These are phyloP conservation scores for Populus euphratica DNA, from an alignment of 345 rosid species.

Conservation along the genomic window DNA sequence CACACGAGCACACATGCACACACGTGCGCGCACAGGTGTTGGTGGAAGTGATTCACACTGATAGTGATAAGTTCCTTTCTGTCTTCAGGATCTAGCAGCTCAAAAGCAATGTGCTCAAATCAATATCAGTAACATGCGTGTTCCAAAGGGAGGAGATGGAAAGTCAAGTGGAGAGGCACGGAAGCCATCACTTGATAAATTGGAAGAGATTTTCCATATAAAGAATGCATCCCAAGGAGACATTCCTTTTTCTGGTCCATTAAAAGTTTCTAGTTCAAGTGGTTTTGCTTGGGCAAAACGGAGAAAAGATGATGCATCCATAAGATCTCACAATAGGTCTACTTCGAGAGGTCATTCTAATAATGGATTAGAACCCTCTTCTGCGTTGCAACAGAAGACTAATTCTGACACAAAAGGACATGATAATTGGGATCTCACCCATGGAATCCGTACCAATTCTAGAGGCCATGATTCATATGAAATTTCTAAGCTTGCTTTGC, in stretches of 20 bases:
- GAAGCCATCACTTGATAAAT: constrained; percentile 43
- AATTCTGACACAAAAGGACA: constrained; percentile 43
- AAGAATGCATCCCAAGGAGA: constrained; percentile 93
- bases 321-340: constrained; percentile 54
- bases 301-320: constrained; percentile 54
- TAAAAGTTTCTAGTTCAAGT: constrained; percentile 75
- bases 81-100: constrained; percentile 50
- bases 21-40: not conserved
- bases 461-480: constrained; percentile 57
- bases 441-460: constrained; percentile 43
- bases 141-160: constrained; percentile 31
- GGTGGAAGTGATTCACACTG: constrained; percentile 6
- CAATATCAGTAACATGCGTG: constrained; percentile 18
- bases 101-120: constrained; percentile 36
- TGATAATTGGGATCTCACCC: constrained; percentile 30
- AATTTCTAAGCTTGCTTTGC: constrained; percentile 49
- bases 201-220: constrained; percentile 58
- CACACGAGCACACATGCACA: constrained; percentile 4
- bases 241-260: constrained; percentile 80
- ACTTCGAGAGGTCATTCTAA: constrained; percentile 55
- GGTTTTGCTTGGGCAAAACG: constrained; percentile 97
- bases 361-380: constrained; percentile 49
- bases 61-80: constrained; percentile 6
- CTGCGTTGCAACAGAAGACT: constrained; percentile 35
- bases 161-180: constrained; percentile 41